Base-by-base conservation (phyloP, 164 flowering plant species). In the Buxus sempervirens region DNA sequence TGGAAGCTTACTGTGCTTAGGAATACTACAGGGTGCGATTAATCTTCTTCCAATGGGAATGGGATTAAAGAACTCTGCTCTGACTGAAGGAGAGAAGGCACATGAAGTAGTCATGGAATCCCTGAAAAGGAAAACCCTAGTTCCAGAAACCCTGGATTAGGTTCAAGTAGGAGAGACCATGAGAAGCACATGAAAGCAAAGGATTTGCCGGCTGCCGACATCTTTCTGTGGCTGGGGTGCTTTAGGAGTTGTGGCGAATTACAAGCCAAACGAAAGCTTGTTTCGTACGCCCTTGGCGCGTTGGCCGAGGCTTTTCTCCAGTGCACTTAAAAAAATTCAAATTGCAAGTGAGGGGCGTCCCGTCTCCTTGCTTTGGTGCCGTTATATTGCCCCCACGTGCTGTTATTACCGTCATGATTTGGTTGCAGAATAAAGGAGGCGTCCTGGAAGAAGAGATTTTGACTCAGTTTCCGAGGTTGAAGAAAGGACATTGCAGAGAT, bases 91-190 rank as follows among this genome's bases (percentile, higher is more conserved):
- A 0, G 83, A 70, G 15, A 78, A 48, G 23, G 80, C 82, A 73
- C 75, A 74, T 7, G 84, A 81, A 66, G 71, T 45, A 70, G 85
- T 73, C 83, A 79, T 80, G 24, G 54, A 32, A 53, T 15, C 15
- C 54, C 24, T n/a, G 18, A 54, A 73, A 60, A 24, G 48, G 21
- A 28, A 62, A 62, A 57, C 45, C 66, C 58, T 1, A 38, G 41
- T 53, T 54, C 36, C 13, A 49, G 7, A 68, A 68, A 24, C 62
- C 42, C 49, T 42, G 32, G 5, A 26, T 41, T 48, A 25, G 12
- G 62, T 49, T 48, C 0, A 5, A 23, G 24, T 28, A 62, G 74
- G 58, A 63, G 60, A 41, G 38, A 32, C 3, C 7, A 7, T 7
- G 38, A n/a, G 27, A 45, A 13, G 58, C 2, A 60, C 2, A 24